These are phyloP conservation scores for Primulina tabacum DNA, from an alignment of 257 asterid species.

Conservation along the genomic window DNA sequence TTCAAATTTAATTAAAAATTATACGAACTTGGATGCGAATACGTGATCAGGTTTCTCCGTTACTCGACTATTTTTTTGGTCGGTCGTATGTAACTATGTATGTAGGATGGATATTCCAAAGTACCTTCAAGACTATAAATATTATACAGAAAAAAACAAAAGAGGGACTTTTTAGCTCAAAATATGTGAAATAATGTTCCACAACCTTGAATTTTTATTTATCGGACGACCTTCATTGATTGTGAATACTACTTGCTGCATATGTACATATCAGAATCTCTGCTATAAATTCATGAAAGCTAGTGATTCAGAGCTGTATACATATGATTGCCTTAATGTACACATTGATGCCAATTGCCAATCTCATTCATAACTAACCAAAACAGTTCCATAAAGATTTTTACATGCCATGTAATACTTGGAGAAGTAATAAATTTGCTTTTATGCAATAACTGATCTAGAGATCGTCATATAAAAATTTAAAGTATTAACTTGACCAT, in stretches of 20 bases:
- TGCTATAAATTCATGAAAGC: background rate
- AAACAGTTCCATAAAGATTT: background rate
- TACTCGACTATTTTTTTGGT: too few species aligned
- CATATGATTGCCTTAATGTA: background rate
- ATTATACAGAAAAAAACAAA: background rate
- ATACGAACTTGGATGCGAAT: too few species aligned
- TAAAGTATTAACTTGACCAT: too few species aligned
- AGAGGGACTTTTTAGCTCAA: background rate
- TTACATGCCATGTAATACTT: background rate
- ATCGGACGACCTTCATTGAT: background rate
- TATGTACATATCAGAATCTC: background rate
- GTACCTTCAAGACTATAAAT: too few species aligned
- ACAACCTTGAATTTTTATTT: background rate
- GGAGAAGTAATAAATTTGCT: background rate
- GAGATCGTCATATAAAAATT: too few species aligned
- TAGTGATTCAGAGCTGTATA: background rate
- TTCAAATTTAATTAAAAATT: too few species aligned
- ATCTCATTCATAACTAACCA: background rate
- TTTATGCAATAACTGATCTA: background rate
- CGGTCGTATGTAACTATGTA: too few species aligned
- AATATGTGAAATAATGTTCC: background rate
- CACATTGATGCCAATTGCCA: background rate
- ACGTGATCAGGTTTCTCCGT: too few species aligned
- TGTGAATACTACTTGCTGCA: background rate
- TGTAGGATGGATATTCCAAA: too few species aligned